These are phyloP conservation scores for Podospora appendiculata DNA, from an alignment of 495 filamentous ascomycete genomes.

Conservation along the genomic window DNA sequence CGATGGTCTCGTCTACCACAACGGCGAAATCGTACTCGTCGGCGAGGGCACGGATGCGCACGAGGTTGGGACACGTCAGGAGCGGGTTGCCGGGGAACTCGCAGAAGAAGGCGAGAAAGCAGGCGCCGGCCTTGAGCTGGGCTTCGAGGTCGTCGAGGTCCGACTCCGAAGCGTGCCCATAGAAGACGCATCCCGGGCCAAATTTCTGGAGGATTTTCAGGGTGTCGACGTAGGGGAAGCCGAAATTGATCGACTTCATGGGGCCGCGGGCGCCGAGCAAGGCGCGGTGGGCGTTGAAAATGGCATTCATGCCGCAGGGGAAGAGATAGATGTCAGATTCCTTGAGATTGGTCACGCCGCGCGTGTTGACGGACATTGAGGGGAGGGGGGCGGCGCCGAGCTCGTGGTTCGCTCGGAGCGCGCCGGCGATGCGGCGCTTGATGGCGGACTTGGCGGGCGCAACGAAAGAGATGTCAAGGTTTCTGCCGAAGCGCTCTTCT, in stretches of 20 bases:
- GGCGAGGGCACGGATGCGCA: slow-evolving; percentile 69
- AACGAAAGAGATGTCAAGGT: slow-evolving; percentile 70
- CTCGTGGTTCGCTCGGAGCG: slow-evolving; percentile 66
- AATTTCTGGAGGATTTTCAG: slow-evolving; percentile 93
- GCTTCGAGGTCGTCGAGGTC: slow-evolving; percentile 83
- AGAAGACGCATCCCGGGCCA: slow-evolving; percentile 85
- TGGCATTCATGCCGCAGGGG: slow-evolving; percentile 88
- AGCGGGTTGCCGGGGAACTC: slow-evolving; percentile 94
- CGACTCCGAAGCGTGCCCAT: slow-evolving; percentile 70
- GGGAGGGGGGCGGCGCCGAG: slow-evolving; percentile 33
- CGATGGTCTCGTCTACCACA: slow-evolving; percentile 91
- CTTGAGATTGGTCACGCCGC: slow-evolving; percentile 61
- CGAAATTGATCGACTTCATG: slow-evolving; percentile 64
- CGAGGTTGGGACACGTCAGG: slow-evolving; percentile 74
- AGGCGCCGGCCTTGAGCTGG: slow-evolving; percentile 63
- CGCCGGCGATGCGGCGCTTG: slow-evolving; percentile 78
- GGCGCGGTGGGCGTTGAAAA: slow-evolving; percentile 77
- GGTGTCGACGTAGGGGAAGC: slow-evolving; percentile 94
- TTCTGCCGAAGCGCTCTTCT: slow-evolving; percentile 91
- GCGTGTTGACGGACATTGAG: slow-evolving; percentile 33
- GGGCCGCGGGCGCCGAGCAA: slow-evolving; percentile 53
- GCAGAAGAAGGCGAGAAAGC: slow-evolving; percentile 79
- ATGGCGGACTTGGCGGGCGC: slow-evolving; percentile 80
- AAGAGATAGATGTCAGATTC: slow-evolving; percentile 88
- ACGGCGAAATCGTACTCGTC: slow-evolving; percentile 83